These are phyloP conservation scores for Trichoderma guizhouense DNA, from an alignment of 2,329 filamentous ascomycete species.

Conservation along the genomic window DNA sequence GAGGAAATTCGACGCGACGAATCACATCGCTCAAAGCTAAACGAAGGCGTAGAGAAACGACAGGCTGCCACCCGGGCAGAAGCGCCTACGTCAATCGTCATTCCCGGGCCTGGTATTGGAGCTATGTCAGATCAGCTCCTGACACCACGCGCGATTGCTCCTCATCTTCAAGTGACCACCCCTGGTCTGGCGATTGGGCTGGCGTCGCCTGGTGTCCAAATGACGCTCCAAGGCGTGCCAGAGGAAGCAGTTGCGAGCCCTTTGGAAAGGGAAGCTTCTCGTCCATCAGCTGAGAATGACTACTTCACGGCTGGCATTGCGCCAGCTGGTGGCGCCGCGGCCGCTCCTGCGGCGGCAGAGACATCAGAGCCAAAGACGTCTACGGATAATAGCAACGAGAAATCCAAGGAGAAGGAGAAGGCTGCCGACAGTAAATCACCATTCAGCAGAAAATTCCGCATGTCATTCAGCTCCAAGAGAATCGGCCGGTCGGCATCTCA, in stretches of 20 bases:
- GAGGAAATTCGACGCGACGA: conserved; percentile 86
- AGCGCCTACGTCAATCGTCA: conserved; percentile 57
- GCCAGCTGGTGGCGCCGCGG: conserved; percentile 39
- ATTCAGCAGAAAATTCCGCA: conserved; percentile 83
- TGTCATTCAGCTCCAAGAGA: conserved; percentile 83
- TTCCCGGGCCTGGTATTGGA: conserved; percentile 40
- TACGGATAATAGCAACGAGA: conserved; percentile 48
- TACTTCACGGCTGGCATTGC: conserved; percentile 69
- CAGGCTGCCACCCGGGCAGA: conserved; percentile 53
- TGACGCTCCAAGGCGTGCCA: conserved; percentile 44
- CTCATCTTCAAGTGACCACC: conserved; percentile 60
- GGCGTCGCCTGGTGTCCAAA: conserved; percentile 58
- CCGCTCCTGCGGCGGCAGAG: not conserved
- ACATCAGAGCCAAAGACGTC: conserved; percentile 46
- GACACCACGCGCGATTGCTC: conserved; percentile 64
- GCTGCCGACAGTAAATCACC: conserved; percentile 56
- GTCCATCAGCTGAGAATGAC: conserved; percentile 65
- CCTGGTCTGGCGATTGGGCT: conserved; percentile 76
- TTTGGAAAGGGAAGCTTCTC: conserved; percentile 57
- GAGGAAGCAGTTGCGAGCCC: conserved; percentile 46
- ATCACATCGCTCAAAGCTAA: conserved; percentile 64
- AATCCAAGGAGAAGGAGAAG: conserved; percentile 46
- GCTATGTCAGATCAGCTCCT: conserved; percentile 46
- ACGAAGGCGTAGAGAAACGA: conserved; percentile 59
- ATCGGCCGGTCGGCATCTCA: conserved; percentile 64